Conservation (phyloP, 352 stramenopile genomes). For the Stephanocyclus meneghinianus region DNA sequence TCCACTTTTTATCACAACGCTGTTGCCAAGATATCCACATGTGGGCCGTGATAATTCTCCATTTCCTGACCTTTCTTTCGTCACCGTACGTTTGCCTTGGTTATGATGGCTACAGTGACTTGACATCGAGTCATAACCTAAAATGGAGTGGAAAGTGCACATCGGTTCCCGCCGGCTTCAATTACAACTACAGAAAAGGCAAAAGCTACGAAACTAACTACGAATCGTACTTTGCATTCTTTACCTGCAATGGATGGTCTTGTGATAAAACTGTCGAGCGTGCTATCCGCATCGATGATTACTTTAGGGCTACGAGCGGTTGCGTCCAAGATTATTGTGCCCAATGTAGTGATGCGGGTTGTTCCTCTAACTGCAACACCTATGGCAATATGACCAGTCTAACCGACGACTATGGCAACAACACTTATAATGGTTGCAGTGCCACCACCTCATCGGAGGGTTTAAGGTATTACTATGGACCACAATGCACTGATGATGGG, state of each 20-base stretch:
- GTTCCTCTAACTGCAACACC: not conserved
- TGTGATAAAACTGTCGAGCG: not conserved
- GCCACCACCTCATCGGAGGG: not conserved
- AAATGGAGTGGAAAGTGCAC: slow-evolving; percentile 4
- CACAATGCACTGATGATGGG: not conserved
- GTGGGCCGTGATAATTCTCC: not conserved
- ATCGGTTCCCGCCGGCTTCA: not conserved
- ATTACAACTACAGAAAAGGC: slow-evolving; percentile 9
- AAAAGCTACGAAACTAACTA: slow-evolving; percentile 5
- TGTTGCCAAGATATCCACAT: not conserved
- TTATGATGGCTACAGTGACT: not conserved
- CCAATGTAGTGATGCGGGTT: not conserved
- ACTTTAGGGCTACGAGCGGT: not conserved
- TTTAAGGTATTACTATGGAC: slow-evolving; percentile 3
- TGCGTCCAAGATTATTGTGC: slow-evolving; percentile 4
- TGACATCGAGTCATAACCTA: not conserved
- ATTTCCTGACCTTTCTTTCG: not conserved
- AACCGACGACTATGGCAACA: not conserved
- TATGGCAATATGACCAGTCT: not conserved
- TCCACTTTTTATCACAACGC: too few species aligned
- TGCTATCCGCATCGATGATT: not conserved
- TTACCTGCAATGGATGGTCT: not conserved
- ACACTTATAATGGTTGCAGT: not conserved
- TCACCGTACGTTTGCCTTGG: not conserved
- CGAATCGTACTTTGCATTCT: not conserved